Evolutionary conservation across 2,329 filamentous ascomycete genomes (phyloP).

Genomic region (Cercospora sp.): DNA sequence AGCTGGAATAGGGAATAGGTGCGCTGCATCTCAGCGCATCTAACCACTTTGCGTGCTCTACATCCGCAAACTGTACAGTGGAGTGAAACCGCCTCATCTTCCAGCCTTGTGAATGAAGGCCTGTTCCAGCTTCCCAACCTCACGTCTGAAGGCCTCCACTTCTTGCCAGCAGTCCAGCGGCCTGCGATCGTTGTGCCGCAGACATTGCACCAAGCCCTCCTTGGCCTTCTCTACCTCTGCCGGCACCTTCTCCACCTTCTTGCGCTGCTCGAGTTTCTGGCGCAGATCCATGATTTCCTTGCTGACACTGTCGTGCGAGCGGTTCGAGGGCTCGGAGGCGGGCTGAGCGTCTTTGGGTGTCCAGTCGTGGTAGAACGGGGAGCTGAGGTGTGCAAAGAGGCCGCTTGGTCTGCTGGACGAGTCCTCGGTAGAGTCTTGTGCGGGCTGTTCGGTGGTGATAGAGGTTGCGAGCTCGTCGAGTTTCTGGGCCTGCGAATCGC

Average conservation of each 20-base stretch:
- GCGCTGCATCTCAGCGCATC: not conserved
- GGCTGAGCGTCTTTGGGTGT: slow-evolving; percentile 41
- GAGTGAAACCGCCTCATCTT: slow-evolving; percentile 7
- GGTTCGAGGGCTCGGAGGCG: slow-evolving; percentile 44
- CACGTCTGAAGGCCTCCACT: slow-evolving; percentile 84
- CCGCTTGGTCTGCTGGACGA: slow-evolving; percentile 27
- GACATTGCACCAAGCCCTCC: slow-evolving; percentile 72
- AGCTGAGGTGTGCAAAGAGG: slow-evolving; percentile 37
- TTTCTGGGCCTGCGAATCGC: slow-evolving; percentile 66
- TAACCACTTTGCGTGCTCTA: not conserved
- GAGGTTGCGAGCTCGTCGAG: slow-evolving; percentile 66
- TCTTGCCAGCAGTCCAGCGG: slow-evolving; percentile 94
- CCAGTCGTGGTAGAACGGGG: slow-evolving; percentile 40
- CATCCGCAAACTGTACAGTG: slow-evolving; percentile 1
- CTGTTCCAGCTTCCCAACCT: slow-evolving; percentile 83
- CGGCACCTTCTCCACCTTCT: slow-evolving; percentile 64
- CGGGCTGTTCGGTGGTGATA: slow-evolving; percentile 42
- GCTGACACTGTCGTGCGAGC: slow-evolving; percentile 55
- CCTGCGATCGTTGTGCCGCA: slow-evolving; percentile 79
- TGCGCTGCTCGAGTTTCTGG: slow-evolving; percentile 52
- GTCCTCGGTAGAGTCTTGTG: slow-evolving; percentile 30
- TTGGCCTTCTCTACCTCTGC: slow-evolving; percentile 72
- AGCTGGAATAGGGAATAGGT: not conserved
- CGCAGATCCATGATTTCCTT: slow-evolving; percentile 59
- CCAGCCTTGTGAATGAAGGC: slow-evolving; percentile 84